Conservation (phyloP, 805 yeast genomes). For the Danielozyma ontarioensis region DNA sequence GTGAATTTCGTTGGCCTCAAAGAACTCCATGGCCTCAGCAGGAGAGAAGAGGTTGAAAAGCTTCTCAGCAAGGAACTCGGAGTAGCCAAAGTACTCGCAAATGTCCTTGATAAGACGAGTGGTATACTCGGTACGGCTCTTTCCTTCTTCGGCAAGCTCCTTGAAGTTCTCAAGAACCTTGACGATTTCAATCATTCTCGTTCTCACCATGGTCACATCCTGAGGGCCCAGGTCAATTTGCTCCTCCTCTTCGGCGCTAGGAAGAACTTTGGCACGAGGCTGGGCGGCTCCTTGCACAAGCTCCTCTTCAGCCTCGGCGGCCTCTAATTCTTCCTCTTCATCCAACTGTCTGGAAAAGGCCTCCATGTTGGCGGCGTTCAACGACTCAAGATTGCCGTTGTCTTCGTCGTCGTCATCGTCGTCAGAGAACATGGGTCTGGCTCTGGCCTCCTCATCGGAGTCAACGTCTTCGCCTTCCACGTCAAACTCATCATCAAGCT, state of each 20-base stretch:
- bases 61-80: constrained; percentile 88
- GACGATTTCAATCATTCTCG: constrained; percentile 92
- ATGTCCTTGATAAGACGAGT: constrained; percentile 79
- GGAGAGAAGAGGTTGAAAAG: constrained; percentile 88
- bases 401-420: constrained; percentile 62
- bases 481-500: constrained; percentile 31
- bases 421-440: constrained; percentile 76
- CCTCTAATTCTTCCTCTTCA: constrained; percentile 45
- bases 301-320: constrained; percentile 47
- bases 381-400: constrained; percentile 49
- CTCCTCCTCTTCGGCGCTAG: constrained; percentile 57
- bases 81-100: constrained; percentile 89
- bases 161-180: constrained; percentile 90
- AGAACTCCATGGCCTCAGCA: constrained; percentile 94
- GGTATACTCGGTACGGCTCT: constrained; percentile 77
- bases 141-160: constrained; percentile 77
- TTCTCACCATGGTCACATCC: constrained; percentile 78
- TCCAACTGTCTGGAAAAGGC: constrained; percentile 66
- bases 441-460: constrained; percentile 58
- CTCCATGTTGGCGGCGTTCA: constrained; percentile 82
- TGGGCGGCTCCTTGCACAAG: constrained; percentile 54
- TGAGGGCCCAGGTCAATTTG: constrained; percentile 49
- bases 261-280: constrained; percentile 75
- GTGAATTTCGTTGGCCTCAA: constrained; percentile 96
- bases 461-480: constrained; percentile 30